A percentile compares a stretch with the other conserved stretches of the same genome.
Evolutionary conservation across 2,329 filamentous ascomycete species (phyloP).

Genomic region (Neofusicoccum umdonicola): DNA sequence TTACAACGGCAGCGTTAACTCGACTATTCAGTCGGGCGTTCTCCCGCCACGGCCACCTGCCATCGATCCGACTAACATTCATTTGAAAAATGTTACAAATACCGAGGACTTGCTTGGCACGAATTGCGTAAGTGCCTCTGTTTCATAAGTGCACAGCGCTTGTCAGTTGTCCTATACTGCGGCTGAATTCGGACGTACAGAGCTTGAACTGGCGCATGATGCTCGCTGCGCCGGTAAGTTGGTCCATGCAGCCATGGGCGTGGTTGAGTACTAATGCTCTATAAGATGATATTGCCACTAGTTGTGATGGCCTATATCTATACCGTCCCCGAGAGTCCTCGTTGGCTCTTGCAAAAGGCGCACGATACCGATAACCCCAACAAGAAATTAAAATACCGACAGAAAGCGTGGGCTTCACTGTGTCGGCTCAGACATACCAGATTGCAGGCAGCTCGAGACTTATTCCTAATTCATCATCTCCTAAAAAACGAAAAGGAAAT

Average conservation of each 20-base stretch:
- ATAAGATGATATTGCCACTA: conserved; percentile 25
- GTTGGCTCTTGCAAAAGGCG: conserved; percentile 26
- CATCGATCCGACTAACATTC: too few species aligned
- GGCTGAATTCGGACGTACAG: too few species aligned
- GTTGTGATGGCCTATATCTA: conserved; percentile 26
- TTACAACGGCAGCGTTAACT: too few species aligned
- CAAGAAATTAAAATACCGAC: conserved; percentile 37
- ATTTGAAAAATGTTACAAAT: too few species aligned
- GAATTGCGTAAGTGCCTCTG: too few species aligned
- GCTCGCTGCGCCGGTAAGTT: conserved; percentile 34
- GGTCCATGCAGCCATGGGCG: neutral
- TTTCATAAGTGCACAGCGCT: too few species aligned
- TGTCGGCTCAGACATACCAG: conserved; percentile 53
- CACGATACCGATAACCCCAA: conserved; percentile 20
- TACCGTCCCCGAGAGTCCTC: conserved; percentile 24
- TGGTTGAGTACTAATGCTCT: conserved; percentile 23
- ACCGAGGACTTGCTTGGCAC: too few species aligned
- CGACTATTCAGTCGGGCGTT: too few species aligned
- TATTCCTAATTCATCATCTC: conserved; percentile 46
- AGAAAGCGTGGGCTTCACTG: conserved; percentile 45
- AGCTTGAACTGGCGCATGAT: neutral
- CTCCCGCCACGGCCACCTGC: too few species aligned
- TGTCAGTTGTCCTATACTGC: too few species aligned
- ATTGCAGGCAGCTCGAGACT: conserved; percentile 53
- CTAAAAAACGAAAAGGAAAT: conserved; percentile 33